These are phyloP conservation scores for Salix exigua DNA, from an alignment of 345 rosid species.

Conservation along the genomic window DNA sequence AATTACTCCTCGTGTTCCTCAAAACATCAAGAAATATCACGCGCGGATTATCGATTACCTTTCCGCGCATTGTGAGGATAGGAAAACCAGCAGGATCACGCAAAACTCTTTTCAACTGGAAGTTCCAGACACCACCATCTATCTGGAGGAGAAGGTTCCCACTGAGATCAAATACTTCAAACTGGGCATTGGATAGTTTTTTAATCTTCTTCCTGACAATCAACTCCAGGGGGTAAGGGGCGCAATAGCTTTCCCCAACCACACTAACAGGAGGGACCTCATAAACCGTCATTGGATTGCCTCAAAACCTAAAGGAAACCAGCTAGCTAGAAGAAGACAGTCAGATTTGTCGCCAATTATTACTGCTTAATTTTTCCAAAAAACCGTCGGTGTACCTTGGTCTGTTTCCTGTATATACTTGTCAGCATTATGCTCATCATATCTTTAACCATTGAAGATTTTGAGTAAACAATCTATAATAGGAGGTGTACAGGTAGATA, in stretches of 20 bases:
- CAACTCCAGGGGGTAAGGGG: slow-evolving; percentile 53
- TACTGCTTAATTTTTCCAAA: not conserved
- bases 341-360: not conserved
- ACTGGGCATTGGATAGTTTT: slow-evolving; percentile 33
- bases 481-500: not conserved
- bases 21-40: too few relatives aligned
- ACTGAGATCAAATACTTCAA: slow-evolving; percentile 42
- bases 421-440: not conserved
- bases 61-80: slow-evolving; percentile 48
- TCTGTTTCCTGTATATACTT: not conserved
- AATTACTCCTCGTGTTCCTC: not conserved
- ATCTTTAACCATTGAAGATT: not conserved
- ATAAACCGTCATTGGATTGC: slow-evolving; percentile 14
- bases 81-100: slow-evolving; percentile 53
- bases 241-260: slow-evolving; percentile 47
- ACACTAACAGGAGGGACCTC: slow-evolving; percentile 35
- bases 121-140: slow-evolving; percentile 46
- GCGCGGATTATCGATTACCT: slow-evolving; percentile 23
- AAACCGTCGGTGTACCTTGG: not conserved
- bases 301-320: not conserved
- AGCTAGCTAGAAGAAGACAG: not conserved
- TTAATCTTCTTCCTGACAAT: slow-evolving; percentile 41
- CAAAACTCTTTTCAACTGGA: slow-evolving; percentile 43
- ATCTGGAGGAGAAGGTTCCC: slow-evolving; percentile 51
- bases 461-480: not conserved